phyloP scores from a whole-genome alignment of 2,329 filamentous ascomycete species.

The Fusarium chaquense region DNA sequence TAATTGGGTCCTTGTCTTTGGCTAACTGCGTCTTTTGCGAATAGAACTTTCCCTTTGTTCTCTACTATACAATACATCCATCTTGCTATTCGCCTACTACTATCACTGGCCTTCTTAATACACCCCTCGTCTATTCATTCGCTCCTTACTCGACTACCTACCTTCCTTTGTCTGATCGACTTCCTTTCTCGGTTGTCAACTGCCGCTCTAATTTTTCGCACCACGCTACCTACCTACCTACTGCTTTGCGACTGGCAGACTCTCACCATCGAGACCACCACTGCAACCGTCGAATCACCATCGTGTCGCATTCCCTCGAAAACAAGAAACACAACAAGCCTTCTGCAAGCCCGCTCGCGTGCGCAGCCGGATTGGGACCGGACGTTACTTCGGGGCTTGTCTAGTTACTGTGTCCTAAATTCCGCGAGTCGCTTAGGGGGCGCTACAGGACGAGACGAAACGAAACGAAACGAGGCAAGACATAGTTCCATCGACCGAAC shows the following conservation, averaged over 20 bases:
- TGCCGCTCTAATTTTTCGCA: conserved; percentile 27
- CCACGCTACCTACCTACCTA: conserved; percentile 26
- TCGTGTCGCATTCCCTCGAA: conserved; percentile 19
- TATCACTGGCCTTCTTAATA: conserved; percentile 10
- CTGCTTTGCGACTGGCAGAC: conserved; percentile 32
- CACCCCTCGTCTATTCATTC: conserved; percentile 27
- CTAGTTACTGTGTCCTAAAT: conserved; percentile 29
- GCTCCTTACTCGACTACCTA: conserved; percentile 25
- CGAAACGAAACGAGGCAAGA: conserved; percentile 17
- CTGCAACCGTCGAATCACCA: conserved; percentile 36
- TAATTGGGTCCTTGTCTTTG: conserved; percentile 21
- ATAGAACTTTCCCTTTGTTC: conserved; percentile 23
- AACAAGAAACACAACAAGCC: conserved; percentile 27
- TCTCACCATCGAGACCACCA: conserved; percentile 29
- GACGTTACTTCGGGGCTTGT: conserved; percentile 12
- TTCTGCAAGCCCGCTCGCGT: conserved; percentile 26
- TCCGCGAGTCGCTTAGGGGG: conserved; percentile 15
- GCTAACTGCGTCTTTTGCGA: conserved; percentile 24
- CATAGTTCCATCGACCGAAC: conserved; percentile 7
- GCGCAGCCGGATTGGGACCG: conserved; percentile 33
- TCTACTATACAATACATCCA: conserved; percentile 5
- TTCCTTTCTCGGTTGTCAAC: conserved; percentile 26
- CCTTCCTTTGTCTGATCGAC: conserved; percentile 36
- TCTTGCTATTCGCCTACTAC: background rate
- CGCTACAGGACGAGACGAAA: conserved; percentile 20